phyloP scores from a whole-genome alignment of 108 stramenopile species.

The Skeletonema costatum region DNA sequence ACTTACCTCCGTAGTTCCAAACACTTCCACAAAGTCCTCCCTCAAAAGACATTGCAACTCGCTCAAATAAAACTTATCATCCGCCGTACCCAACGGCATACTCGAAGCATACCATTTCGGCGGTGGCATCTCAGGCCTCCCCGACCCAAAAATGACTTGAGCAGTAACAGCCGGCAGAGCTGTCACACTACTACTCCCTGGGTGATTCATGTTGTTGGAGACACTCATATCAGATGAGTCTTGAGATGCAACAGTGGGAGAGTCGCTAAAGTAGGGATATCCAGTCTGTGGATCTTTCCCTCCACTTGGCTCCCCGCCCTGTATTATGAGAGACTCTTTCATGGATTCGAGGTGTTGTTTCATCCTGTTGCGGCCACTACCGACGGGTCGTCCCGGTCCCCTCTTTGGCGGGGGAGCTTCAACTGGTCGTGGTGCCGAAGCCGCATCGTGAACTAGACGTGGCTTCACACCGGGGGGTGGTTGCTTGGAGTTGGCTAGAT shows the following conservation, averaged over 20 bases:
- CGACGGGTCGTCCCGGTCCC: background rate
- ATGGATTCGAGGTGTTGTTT: background rate
- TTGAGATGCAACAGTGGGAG: background rate
- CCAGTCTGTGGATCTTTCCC: background rate
- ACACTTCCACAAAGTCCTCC: conserved; percentile 80
- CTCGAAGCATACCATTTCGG: conserved; percentile 60
- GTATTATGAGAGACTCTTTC: background rate
- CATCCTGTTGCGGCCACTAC: background rate
- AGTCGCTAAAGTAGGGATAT: background rate
- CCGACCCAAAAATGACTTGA: conserved; percentile 8
- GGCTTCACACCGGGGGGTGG: background rate
- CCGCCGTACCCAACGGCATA: conserved; percentile 69
- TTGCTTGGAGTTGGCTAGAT: background rate
- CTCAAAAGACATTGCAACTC: conserved; percentile 85
- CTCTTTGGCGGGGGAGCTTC: background rate
- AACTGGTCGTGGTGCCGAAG: background rate
- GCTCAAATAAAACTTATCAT: conserved; percentile 87
- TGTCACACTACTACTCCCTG: background rate
- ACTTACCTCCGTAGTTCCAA: conserved; percentile 69
- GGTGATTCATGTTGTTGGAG: background rate
- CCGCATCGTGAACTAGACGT: background rate
- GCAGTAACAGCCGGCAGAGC: background rate
- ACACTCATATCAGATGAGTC: background rate
- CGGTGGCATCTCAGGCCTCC: conserved; percentile 31
- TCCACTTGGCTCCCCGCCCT: background rate